Evolutionary conservation across 169 alveolate genomes (phyloP).

Genomic region (Condylostoma magnum): DNA sequence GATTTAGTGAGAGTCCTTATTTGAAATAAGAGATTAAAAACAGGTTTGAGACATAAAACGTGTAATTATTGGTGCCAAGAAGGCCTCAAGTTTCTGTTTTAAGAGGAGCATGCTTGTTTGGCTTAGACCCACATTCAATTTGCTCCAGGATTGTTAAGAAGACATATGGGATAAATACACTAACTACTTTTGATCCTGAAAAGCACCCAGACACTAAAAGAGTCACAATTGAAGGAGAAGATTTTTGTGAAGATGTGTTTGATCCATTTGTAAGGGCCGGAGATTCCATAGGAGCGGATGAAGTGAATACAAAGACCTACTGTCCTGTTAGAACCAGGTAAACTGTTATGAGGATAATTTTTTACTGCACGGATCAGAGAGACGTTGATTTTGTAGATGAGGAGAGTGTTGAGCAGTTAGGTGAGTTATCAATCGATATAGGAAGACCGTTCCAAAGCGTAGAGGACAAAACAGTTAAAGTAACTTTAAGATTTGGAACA

Average conservation of each 20-base stretch:
- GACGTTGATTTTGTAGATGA: constrained; percentile 85
- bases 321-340: constrained; percentile 87
- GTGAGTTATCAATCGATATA: constrained; percentile 83
- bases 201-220: constrained; percentile 85
- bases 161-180: constrained; percentile 87
- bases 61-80: constrained; percentile 79
- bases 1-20: constrained; percentile 84
- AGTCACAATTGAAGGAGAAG: constrained; percentile 85
- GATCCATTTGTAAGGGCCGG: constrained; percentile 85
- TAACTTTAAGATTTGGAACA: constrained; percentile 80
- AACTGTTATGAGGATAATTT: constrained; percentile 85
- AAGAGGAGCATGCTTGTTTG: constrained; percentile 88
- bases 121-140: constrained; percentile 83
- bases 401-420: constrained; percentile 74
- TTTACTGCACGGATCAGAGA: constrained; percentile 75
- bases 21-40: constrained; percentile 79
- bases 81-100: constrained; percentile 85
- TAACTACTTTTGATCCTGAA: constrained; percentile 86
- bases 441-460: constrained; percentile 76
- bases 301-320: constrained; percentile 81
- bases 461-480: constrained; percentile 87
- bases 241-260: constrained; percentile 89
- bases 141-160: constrained; percentile 82
- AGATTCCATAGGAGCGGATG: constrained; percentile 84
- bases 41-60: constrained; percentile 64